phyloP scores from a whole-genome alignment of 2,329 filamentous ascomycete species.

The Colletotrichum spinosum region DNA sequence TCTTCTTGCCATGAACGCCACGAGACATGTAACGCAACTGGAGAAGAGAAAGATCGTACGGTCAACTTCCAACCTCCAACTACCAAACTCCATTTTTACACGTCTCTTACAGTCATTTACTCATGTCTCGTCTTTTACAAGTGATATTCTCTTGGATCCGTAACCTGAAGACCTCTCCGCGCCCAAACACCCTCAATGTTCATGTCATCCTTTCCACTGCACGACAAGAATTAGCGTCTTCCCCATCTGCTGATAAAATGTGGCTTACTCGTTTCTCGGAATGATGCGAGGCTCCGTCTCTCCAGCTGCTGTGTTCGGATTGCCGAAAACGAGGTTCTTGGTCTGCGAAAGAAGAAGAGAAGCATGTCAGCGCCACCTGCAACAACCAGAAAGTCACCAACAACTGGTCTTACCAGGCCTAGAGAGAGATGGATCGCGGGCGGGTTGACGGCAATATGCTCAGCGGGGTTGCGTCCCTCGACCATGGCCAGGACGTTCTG shows the following conservation, averaged over 20 bases:
- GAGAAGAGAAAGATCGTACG: no score
- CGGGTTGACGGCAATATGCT: background rate
- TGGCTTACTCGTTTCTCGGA: constrained; percentile 14
- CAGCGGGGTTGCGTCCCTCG: constrained; percentile 40
- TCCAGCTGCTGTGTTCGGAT: constrained; percentile 17
- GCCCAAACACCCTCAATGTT: constrained; percentile 23
- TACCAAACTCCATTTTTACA: background rate
- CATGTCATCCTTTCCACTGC: constrained; percentile 21
- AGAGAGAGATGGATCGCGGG: constrained; percentile 26
- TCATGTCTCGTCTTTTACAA: background rate
- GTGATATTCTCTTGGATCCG: constrained; percentile 22
- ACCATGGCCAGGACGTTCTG: constrained; percentile 59
- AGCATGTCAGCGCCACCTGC: background rate
- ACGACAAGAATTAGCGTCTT: background rate
- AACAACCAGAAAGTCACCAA: background rate
- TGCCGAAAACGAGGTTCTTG: constrained; percentile 18
- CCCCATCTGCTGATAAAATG: accelerated
- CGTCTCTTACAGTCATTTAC: background rate
- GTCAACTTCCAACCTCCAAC: background rate
- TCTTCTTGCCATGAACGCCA: no score
- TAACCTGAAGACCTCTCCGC: constrained; percentile 10
- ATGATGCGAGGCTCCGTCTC: constrained; percentile 16
- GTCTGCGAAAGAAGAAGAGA: background rate
- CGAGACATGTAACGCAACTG: no score
- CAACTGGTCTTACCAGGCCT: constrained; percentile 11